phyloP scores from a whole-genome alignment of 805 yeast genomes.

The Lachancea dasiensis region DNA sequence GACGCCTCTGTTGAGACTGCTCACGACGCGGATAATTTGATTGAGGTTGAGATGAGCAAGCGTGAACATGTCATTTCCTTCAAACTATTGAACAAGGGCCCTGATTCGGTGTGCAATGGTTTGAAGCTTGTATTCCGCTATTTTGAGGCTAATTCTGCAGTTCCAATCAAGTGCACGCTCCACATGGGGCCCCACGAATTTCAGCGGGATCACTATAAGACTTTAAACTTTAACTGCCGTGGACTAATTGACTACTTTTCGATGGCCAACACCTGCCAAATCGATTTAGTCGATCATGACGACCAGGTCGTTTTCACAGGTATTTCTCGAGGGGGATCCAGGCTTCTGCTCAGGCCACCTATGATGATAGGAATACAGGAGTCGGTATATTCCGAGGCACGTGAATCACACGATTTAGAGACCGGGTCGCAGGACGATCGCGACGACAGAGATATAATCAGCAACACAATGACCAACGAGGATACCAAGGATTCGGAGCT shows the following conservation, averaged over 20 bases:
- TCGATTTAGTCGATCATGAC: slow-evolving; percentile 13
- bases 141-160: slow-evolving; percentile 5
- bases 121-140: slow-evolving; percentile 11
- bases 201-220: slow-evolving; percentile 14
- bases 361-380: slow-evolving; percentile 4
- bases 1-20: slow-evolving; percentile 4
- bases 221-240: slow-evolving; percentile 15
- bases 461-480: slow-evolving; percentile 20
- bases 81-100: slow-evolving; percentile 12
- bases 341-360: slow-evolving; percentile 8
- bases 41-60: slow-evolving; percentile 13
- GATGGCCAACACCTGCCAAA: slow-evolving; percentile 11
- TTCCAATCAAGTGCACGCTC: slow-evolving; percentile 13
- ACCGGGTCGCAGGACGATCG: slow-evolving; percentile 6
- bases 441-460: slow-evolving; percentile 15
- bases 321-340: slow-evolving; percentile 3
- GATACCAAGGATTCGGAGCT: slow-evolving; percentile 14
- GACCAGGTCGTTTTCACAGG: slow-evolving; percentile 13
- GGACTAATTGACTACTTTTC: slow-evolving; percentile 13
- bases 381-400: slow-evolving; percentile 10
- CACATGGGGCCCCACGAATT: slow-evolving; percentile 23
- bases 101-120: slow-evolving; percentile 13
- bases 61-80: slow-evolving; percentile 18
- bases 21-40: slow-evolving; percentile 7
- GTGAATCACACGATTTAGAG: slow-evolving; percentile 1